Conservation (phyloP, 768 basidiomycete species). For the Cubamyces sp. region DNA sequence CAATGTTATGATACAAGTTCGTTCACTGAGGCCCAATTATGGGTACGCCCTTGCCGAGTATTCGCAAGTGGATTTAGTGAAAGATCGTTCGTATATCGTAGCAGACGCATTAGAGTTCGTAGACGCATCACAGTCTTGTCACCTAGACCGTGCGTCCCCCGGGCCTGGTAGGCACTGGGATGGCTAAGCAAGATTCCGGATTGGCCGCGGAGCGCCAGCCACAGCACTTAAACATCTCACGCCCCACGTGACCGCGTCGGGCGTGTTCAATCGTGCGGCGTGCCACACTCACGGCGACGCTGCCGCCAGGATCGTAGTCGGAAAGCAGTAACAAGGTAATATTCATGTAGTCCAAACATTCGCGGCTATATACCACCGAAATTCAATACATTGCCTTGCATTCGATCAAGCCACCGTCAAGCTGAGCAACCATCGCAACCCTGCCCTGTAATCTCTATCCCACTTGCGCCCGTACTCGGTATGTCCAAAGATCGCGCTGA, state of each 20-base stretch:
- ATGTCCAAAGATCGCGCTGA: constrained; percentile 18
- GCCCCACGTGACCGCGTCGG: constrained; percentile 17
- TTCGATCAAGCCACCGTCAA: not conserved
- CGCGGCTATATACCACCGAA: too few relatives aligned
- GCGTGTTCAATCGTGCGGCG: not conserved
- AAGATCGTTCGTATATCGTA: too few relatives aligned
- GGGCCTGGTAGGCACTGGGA: too few relatives aligned
- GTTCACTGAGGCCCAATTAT: too few relatives aligned
- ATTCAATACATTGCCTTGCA: not conserved
- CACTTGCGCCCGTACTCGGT: constrained; percentile 21
- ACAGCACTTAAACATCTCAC: constrained; percentile 16
- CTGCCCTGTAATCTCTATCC: constrained; percentile 25
- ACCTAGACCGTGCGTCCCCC: too few relatives aligned
- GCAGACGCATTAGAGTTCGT: too few relatives aligned
- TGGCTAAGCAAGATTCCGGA: not conserved
- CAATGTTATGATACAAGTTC: too few relatives aligned
- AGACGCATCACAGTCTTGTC: too few relatives aligned
- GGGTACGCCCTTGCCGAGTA: too few relatives aligned
- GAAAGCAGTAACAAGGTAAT: too few relatives aligned
- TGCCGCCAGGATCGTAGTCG: not conserved
- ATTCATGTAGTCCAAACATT: not conserved
- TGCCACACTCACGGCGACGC: not conserved
- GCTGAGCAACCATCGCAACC: constrained; percentile 30
- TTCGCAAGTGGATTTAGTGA: too few relatives aligned
- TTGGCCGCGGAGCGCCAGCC: constrained; percentile 3